These are phyloP conservation scores for Heteromeles arbutifolia DNA, from an alignment of 306 rosid genomes.

Conservation along the genomic window DNA sequence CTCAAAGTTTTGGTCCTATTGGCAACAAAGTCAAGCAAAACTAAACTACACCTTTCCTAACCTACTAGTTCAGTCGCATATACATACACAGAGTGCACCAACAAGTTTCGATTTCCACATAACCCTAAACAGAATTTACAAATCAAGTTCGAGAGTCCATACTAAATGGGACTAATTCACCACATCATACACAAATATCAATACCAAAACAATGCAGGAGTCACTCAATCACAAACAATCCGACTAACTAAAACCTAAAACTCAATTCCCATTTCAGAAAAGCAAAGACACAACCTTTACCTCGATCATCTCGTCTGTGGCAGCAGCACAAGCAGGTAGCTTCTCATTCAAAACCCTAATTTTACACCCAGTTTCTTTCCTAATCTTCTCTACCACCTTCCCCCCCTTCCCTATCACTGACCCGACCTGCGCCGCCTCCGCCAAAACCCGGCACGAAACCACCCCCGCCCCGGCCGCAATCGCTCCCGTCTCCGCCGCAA, in stretches of 20 bases:
- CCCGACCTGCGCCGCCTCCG: slow-evolving; percentile 56
- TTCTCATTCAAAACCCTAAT: slow-evolving; percentile 65
- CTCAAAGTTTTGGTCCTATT: neutral
- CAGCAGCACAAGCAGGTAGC: slow-evolving; percentile 52
- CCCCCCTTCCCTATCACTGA: slow-evolving; percentile 94
- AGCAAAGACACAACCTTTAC: slow-evolving; percentile 27
- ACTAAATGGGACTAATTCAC: neutral
- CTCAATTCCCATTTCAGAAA: neutral
- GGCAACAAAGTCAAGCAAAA: neutral
- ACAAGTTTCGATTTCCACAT: neutral
- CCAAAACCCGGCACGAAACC: slow-evolving; percentile 74
- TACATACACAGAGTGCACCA: too few species aligned
- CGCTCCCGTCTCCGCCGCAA: slow-evolving; percentile 80
- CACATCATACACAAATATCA: neutral
- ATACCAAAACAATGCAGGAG: neutral
- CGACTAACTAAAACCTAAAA: neutral
- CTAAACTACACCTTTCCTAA: neutral
- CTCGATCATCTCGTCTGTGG: slow-evolving; percentile 80
- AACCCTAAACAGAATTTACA: neutral
- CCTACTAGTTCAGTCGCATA: neutral
- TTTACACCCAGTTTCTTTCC: slow-evolving; percentile 66
- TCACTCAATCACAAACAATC: neutral
- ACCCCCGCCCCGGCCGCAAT: slow-evolving; percentile 42
- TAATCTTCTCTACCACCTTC: slow-evolving; percentile 81
- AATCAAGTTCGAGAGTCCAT: neutral